Evolutionary conservation across 495 filamentous ascomycete genomes (phyloP), one percentile per base, ranked within the genome.

Genomic region (Penicillium longicatenatum): DNA sequence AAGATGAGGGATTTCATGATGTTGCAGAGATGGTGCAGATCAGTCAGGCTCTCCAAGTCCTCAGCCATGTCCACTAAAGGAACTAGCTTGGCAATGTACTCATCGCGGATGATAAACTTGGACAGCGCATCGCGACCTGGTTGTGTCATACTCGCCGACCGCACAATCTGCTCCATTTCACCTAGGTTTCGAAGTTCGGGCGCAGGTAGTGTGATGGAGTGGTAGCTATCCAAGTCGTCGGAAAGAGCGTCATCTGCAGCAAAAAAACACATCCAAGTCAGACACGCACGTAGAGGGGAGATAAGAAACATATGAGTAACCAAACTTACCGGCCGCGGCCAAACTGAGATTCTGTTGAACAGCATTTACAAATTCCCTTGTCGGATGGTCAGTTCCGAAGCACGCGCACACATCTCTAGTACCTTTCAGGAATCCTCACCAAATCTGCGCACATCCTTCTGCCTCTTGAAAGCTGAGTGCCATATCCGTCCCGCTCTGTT

Each of bases 401-500:
- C 50, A 43, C 26, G 35, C 35, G 19, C 45, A 33, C 29, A 49
- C 56, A 42, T 42, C 24, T 35, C 20, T 19, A n/a, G n/a, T 30
- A 22, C 12, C 8, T 24, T 52, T 16, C 24, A n/a, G 17, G 30
- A 20, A 14, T n/a, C 20, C 76, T 64, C 72, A 95, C 94, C 94
- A 98, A 72, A 98, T 97, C 21, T 86, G 79, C 11, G 87, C 86
- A 71, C 94, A 98, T 16, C 95, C 94, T 56, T 98, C 94, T 3
- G 94, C 89, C 72, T 98, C 95, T 74, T 98, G 94, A 72, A 98
- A 98, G 72, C 93, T 97, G 53, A 98, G 82, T 31, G 94, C 94
- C 94, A 98, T 98, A 69, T 98, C 94, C 55, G 90, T 86, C 26
- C 89, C 89, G 75, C 84, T 89, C 42, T 71, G 74, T 67, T 98